phyloP scores from a whole-genome alignment of 208 protist species.

The Acanthamoeba sp. region DNA sequence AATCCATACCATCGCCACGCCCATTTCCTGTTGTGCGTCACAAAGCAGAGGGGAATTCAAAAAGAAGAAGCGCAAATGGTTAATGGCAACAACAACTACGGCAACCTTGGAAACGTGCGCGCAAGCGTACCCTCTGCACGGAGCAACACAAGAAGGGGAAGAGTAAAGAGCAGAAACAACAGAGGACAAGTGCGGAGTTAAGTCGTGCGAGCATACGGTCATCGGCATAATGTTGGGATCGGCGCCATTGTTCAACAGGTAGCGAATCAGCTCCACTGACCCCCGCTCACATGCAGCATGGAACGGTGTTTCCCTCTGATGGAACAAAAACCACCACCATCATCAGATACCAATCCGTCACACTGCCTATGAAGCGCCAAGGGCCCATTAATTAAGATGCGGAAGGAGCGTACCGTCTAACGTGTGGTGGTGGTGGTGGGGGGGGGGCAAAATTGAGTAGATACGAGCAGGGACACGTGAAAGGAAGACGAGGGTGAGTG shows the following conservation, averaged over 20 bases:
- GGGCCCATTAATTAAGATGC: no score
- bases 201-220: background rate
- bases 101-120: background rate
- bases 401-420: background rate
- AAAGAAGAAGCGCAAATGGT: background rate
- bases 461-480: background rate
- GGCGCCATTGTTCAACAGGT: conserved; percentile 40
- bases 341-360: no score
- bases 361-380: no score
- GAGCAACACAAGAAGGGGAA: background rate
- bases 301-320: conserved; percentile 11
- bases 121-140: background rate
- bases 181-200: background rate
- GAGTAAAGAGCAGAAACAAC: background rate
- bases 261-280: conserved; percentile 35
- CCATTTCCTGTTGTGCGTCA: background rate
- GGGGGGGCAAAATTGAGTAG: background rate
- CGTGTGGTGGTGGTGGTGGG: background rate
- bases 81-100: background rate
- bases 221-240: conserved; percentile 37
- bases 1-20: background rate
- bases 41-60: background rate
- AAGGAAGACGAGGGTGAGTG: background rate
- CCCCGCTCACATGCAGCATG: conserved; percentile 17
- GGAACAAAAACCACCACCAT: background rate